Percentiles rank a stretch among this genome's conserved stretches.
Conservation (phyloP, 441 rosid genomes). For the Croton setiger region DNA sequence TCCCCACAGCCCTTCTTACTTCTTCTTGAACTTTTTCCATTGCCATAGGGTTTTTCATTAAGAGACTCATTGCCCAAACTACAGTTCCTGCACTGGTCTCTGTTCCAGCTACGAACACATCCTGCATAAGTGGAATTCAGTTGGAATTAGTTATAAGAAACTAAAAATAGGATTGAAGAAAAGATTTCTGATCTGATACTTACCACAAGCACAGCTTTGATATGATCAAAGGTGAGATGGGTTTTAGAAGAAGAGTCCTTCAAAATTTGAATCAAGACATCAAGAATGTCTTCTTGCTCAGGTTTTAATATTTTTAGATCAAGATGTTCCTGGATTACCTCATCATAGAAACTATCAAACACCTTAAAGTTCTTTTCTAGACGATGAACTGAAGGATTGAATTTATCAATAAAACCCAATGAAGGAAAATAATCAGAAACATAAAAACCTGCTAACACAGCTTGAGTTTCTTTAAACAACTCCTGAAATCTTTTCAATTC, state of each 20-base stretch:
- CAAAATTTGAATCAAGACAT: background rate
- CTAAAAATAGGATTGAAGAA: background rate
- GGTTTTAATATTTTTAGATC: background rate
- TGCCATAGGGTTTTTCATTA: background rate
- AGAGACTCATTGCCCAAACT: background rate
- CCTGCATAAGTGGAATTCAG: background rate
- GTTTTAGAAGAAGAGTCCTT: background rate
- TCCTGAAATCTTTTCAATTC: slow-evolving; percentile 13
- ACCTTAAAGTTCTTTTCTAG: slow-evolving; percentile 16
- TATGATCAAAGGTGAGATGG: slow-evolving; percentile 18
- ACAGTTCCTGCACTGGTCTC: background rate
- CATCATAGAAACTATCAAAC: slow-evolving; percentile 21
- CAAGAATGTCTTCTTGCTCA: slow-evolving; percentile 15
- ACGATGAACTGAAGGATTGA: background rate
- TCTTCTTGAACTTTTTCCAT: background rate
- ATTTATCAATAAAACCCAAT: slow-evolving; percentile 12
- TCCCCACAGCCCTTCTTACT: background rate
- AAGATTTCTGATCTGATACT: background rate
- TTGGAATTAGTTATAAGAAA: background rate
- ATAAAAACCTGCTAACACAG: slow-evolving; percentile 8
- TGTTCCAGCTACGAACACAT: background rate
- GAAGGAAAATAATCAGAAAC: slow-evolving; percentile 24
- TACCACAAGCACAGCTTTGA: slow-evolving; percentile 30
- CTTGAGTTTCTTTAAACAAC: slow-evolving; percentile 16
- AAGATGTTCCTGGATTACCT: slow-evolving; percentile 22